These are phyloP conservation scores for Melanogaster broomeanus DNA, from an alignment of 768 basidiomycete species.

Conservation along the genomic window DNA sequence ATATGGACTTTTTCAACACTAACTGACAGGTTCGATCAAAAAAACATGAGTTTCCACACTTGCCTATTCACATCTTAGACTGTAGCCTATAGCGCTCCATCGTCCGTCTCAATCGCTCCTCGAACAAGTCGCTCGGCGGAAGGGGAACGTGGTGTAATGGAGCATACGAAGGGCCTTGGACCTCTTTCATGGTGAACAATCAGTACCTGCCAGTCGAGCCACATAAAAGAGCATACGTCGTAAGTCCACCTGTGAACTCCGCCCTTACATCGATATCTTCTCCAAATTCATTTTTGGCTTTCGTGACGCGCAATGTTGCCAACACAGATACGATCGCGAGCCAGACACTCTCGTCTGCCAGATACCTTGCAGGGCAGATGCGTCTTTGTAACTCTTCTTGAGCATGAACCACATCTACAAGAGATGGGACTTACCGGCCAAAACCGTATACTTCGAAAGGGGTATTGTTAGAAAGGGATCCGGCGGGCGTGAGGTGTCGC, in stretches of 20 bases:
- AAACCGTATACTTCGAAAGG: too few relatives aligned
- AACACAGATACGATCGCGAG: conserved; percentile 25
- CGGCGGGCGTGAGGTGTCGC: conserved; percentile 42
- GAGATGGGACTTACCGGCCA: not conserved
- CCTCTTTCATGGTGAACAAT: not conserved
- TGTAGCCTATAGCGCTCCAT: conserved; percentile 2
- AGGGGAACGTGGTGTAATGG: conserved; percentile 17
- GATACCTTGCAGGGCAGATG: conserved; percentile 26
- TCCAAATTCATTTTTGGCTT: conserved; percentile 23
- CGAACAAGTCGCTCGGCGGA: conserved; percentile 14
- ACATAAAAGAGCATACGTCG: not conserved
- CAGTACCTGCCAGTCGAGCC: not conserved
- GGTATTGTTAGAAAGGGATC: not conserved
- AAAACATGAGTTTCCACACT: too few relatives aligned
- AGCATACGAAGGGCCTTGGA: conserved; percentile 26
- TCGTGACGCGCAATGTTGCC: conserved; percentile 20
- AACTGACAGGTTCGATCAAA: too few relatives aligned
- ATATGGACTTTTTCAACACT: too few relatives aligned
- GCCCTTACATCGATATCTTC: conserved; percentile 15
- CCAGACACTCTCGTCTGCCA: conserved; percentile 28
- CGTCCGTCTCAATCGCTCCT: not conserved
- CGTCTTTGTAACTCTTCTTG: not conserved
- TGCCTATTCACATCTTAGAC: not conserved
- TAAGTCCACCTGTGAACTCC: conserved; percentile 20
- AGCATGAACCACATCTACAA: not conserved